Conservation (phyloP, 2,329 filamentous ascomycete genomes). For the Penicillium fuscoglaucum region DNA sequence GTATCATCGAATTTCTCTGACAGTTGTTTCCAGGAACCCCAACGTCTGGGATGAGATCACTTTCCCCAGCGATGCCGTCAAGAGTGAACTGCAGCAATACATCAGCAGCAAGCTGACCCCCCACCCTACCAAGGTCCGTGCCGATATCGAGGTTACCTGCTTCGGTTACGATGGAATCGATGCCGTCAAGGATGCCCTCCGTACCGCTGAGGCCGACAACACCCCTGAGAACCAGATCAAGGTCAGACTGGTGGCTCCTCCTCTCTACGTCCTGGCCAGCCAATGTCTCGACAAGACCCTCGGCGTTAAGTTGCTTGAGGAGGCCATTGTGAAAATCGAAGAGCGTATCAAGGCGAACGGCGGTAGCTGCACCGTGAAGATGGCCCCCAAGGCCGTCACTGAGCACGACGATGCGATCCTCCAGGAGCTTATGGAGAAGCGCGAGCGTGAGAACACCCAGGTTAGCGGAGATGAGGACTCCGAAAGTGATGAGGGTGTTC, state of each 20-base stretch:
- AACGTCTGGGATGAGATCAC: constrained; percentile 92
- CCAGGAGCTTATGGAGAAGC: constrained; percentile 98
- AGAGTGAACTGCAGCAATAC: constrained; percentile 88
- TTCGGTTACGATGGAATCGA: constrained; percentile 98
- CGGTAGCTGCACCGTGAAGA: constrained; percentile 85
- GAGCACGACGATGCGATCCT: constrained; percentile 97
- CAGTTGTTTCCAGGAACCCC: constrained; percentile 65
- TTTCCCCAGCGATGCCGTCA: constrained; percentile 82
- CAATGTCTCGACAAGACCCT: constrained; percentile 90
- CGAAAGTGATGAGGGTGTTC: constrained; percentile 87
- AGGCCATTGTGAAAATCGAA: constrained; percentile 85
- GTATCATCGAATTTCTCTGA: constrained; percentile 9
- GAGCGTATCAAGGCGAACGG: constrained; percentile 74
- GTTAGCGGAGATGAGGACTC: constrained; percentile 96
- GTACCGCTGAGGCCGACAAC: constrained; percentile 89
- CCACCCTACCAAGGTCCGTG: constrained; percentile 97
- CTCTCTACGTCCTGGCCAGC: constrained; percentile 92
- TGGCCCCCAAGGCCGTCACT: constrained; percentile 98
- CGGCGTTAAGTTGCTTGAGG: constrained; percentile 81
- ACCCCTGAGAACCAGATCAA: constrained; percentile 92
- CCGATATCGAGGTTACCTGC: constrained; percentile 94
- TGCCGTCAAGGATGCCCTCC: constrained; percentile 89
- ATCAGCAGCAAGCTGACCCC: constrained; percentile 96
- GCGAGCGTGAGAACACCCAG: constrained; percentile 94
- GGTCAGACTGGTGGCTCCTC: constrained; percentile 96